Evolutionary conservation across 352 stramenopile genomes (phyloP), one percentile per base, ranked within the genome.

Genomic region (Lagenidium giganteum): DNA sequence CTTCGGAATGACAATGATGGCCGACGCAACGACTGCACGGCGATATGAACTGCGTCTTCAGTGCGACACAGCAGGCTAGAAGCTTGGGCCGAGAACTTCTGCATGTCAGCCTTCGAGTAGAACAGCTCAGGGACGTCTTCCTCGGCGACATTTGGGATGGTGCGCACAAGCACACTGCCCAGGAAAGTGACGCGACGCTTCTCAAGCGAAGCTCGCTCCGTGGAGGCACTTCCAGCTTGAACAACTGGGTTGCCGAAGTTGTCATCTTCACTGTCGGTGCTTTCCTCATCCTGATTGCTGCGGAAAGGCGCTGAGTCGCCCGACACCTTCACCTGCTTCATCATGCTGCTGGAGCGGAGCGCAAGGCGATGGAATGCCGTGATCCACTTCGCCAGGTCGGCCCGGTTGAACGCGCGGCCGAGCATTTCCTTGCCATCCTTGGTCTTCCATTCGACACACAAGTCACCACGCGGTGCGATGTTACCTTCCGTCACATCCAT

Each of bases 101-200:
- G 63, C 40, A 86, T 70, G 13, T 86, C 73, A 29, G 79, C 61
- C 23, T 66, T 68, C 39, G 53, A 79, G 59, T 86, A 86, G 36
- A 83, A 86, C 8, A 86, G 66, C 44, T 83, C 61, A 7, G 53
- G 35, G 21, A 78, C 55, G 33, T 82, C 57, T 28, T 83, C 67
- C 30, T 74, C 57, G 6, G 53, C 48, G 1, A 86, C 48, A 1
- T 55, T 54, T 17, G 73, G 73, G 48, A 86, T 86, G 9, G 62
- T 75, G 22, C 73, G 64, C 11, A 86, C 73, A 18, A 76, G 41
- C 22, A 86, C 73, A 21, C 58, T 76, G 47, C 46, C 54, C 46
- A 77, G 74, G 53, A 86, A 86, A 22, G 70, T 78, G 24, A 86
- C 73, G 37, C 58, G 67, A 28, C 73, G 67, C 43, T n/a, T n/a